Base-by-base conservation (phyloP, 371 early-diverging fungal genomes). In the Fennellomyces sp. region DNA sequence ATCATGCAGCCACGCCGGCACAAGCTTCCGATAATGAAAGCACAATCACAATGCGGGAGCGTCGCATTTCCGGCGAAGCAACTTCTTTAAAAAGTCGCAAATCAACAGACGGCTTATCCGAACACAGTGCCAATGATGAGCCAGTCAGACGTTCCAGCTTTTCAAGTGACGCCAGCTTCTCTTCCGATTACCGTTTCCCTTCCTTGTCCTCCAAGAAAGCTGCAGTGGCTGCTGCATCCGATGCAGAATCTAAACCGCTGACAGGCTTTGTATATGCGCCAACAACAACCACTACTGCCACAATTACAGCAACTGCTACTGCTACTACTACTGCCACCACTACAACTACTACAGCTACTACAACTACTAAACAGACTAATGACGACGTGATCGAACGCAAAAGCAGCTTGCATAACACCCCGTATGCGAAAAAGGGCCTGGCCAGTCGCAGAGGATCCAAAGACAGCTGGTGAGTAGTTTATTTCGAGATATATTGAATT, bases 371-470 rank as follows among this genome's bases (percentile, higher is more conserved):
- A 13, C 26, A 38, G 26, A 6, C 27, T 4, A 28, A 35, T 41
- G 38, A 47, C 10, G 45, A 47, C 17, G 39, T 54, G 4, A 36
- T 59, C 31, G 49, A 60, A 52, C 31, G 58, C 36, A 49, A 53
- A 42, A 15, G 51, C 13, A 45, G 47, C 8, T 47, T 56, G 53
- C 39, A 49, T 27, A 52, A 50, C 48, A 17, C 35, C 33, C 28
- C 61, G 53, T 56, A 53, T 38, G 54, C 30, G 19, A 60, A 11
- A 30, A 53, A 33, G n/a, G 31, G 45, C n/a, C 27, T 41, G 23
- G 33, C 36, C 55, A 47, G 60, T 38, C 62, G 70, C 13, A 66
- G 75, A 45, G 75, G 75, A 23, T 78, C 78, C 48, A 78, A 75
- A 61, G 78, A 74, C 38, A 78, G 78, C 35, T 68, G 75, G 78